These are phyloP conservation scores for Cladorrhinum samala DNA, from an alignment of 495 filamentous ascomycete species.

Conservation along the genomic window DNA sequence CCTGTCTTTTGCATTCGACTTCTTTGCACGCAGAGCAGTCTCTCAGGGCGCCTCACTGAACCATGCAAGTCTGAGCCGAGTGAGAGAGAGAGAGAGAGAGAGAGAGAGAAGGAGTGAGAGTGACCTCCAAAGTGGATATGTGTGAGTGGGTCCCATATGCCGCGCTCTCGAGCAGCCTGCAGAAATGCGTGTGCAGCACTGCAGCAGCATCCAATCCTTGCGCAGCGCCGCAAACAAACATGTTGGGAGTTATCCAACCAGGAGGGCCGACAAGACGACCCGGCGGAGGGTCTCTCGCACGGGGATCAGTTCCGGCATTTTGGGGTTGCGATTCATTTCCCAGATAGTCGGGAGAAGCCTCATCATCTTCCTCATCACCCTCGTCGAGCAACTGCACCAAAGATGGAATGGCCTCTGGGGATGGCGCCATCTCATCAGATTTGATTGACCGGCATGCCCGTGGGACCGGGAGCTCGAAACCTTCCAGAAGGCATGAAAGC, in stretches of 20 bases:
- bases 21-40: not conserved
- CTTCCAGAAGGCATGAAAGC: not conserved
- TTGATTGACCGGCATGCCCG: not conserved
- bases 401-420: no score
- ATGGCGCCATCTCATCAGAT: not conserved
- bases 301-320: not conserved
- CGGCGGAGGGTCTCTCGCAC: not conserved
- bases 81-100: not conserved
- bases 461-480: not conserved
- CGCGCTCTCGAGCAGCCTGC: not conserved
- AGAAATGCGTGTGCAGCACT: no score
- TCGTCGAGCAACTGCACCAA: no score
- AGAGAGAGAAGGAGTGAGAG: no score
- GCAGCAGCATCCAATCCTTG: no score
- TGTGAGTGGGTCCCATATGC: no score
- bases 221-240: not conserved
- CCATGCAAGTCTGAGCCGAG: not conserved
- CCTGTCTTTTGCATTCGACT: not conserved
- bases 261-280: not conserved
- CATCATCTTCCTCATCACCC: no score
- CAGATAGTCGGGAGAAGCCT: not conserved
- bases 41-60: not conserved
- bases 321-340: not conserved
- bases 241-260: no score
- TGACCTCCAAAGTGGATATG: no score